A percentile compares a stretch with the other conserved stretches of the same genome.
These are phyloP conservation scores for Fusarium redolens DNA, from an alignment of 2,329 filamentous ascomycete genomes.

Conservation along the genomic window DNA sequence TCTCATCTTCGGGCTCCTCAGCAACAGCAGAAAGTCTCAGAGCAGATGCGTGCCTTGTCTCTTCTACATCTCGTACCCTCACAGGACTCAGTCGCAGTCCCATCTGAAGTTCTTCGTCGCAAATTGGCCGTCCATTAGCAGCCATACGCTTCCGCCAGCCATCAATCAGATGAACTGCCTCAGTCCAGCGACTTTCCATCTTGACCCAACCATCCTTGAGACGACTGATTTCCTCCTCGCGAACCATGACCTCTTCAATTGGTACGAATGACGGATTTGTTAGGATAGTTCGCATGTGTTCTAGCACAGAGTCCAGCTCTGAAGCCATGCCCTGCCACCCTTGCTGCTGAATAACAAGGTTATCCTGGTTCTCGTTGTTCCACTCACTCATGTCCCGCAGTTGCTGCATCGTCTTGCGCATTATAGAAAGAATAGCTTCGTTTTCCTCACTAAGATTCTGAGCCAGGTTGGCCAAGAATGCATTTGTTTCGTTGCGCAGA, in stretches of 20 bases:
- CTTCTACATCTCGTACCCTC: conserved; percentile 63
- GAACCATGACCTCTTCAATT: conserved; percentile 91
- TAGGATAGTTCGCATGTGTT: conserved; percentile 83
- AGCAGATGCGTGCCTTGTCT: conserved; percentile 55
- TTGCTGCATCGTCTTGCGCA: conserved; percentile 76
- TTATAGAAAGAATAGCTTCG: conserved; percentile 78
- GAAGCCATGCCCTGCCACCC: conserved; percentile 73
- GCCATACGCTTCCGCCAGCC: conserved; percentile 89
- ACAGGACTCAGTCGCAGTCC: conserved; percentile 73
- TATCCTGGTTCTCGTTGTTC: conserved; percentile 50
- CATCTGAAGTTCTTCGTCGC: conserved; percentile 74
- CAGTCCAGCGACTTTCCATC: conserved; percentile 91
- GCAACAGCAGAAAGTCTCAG: conserved; percentile 59
- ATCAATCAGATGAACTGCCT: conserved; percentile 91
- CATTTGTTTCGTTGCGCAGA: conserved; percentile 87
- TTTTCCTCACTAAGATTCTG: conserved; percentile 92
- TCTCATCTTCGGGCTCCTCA: conserved; percentile 57
- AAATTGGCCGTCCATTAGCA: conserved; percentile 74
- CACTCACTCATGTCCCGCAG: conserved; percentile 77
- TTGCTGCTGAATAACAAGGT: conserved; percentile 51
- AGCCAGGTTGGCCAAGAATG: conserved; percentile 87
- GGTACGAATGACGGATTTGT: conserved; percentile 97
- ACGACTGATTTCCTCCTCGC: conserved; percentile 89
- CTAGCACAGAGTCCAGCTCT: conserved; percentile 81
- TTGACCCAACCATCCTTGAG: conserved; percentile 89